Evolutionary conservation across 2,329 filamentous ascomycete species (phyloP), one percentile per base, ranked within the genome.

Genomic region (Botrytis aclada): DNA sequence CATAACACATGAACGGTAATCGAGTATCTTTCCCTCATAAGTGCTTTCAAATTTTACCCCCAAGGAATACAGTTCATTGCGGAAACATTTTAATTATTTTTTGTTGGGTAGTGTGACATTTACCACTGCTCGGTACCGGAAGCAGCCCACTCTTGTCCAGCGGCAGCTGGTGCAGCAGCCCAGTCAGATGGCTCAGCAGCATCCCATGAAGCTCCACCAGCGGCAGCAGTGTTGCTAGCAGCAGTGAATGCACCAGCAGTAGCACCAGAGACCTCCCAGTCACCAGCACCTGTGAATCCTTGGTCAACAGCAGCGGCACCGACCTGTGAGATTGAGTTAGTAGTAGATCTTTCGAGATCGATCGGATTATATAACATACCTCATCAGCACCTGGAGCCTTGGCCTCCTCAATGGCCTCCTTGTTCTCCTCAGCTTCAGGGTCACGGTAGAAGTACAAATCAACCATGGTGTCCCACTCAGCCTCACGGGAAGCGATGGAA

Each of bases 11-110:
- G 80, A 79, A 83, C 82, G 82, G 83, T 84, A 82, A 82, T 82
- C 83, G 88, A 94, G 92, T 97, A 94, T 98, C 95, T 98, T 98
- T 98, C 95, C 95, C 94, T 98, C 95, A 92, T 98, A 88, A 98
- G 94, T 92, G 90, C 91, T 86, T 84, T 87, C 87, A 89, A 89
- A 86, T 87, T 64, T 85, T 84, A 86, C 82, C 82, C 79, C 80
- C 81, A 79, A 79, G 77, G 67, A 74, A 73, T 76, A 76, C 74
- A 76, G 73, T 70, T 72, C 72, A 77, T 75, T 63, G 69, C 60
- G 66, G 74, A 71, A 72, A 76, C 72, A 75, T 71, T 67, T 70
- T 64, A 60, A 73, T 73, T 76, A 75, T 77, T 70, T 75, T 74
- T 56, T 73, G 45, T 72, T 69, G 56, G 64, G 37, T 69, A 72